Percentiles rank a stretch among this genome's conserved stretches.
phyloP scores from a whole-genome alignment of 2,329 filamentous ascomycete species.

The Neurospora sp. region DNA sequence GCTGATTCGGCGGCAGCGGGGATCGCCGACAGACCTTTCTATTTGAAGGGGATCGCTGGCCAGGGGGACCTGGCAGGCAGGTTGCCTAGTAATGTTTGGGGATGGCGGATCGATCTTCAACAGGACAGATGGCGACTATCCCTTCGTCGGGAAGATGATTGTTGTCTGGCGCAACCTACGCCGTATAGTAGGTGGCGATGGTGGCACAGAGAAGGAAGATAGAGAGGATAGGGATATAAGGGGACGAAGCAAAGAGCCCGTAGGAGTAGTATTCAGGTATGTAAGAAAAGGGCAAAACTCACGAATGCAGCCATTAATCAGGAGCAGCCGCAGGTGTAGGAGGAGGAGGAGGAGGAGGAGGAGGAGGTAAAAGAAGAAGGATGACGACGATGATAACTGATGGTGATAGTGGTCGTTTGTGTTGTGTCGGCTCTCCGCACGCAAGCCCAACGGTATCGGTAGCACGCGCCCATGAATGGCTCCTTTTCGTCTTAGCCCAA shows the following conservation, averaged over 20 bases:
- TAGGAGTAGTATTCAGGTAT: not conserved
- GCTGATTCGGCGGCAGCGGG: not conserved
- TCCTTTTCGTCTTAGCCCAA: conserved; percentile 1
- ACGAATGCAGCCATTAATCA: conserved; percentile 25
- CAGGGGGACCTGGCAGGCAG: not conserved
- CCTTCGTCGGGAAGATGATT: not conserved
- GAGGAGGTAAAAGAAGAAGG: not conserved
- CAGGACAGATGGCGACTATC: not conserved
- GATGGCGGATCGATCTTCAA: not conserved
- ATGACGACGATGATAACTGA: not conserved
- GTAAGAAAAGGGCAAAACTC: conserved; percentile 17
- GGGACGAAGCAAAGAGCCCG: not conserved
- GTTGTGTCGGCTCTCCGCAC: conserved; percentile 4
- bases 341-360: not conserved
- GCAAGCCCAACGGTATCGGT: conserved; percentile 6
- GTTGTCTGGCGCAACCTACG: not conserved
- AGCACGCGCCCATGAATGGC: not conserved
- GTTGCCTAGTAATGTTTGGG: not conserved
- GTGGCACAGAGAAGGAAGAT: not conserved
- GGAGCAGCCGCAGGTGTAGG: conserved; percentile 4
- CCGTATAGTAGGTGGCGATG: not conserved
- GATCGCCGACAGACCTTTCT: not conserved
- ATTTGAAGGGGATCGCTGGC: not conserved
- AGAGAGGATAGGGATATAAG: not conserved
- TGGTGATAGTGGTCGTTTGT: not conserved